A percentile compares a stretch with the other conserved stretches of the same genome.
Conservation (phyloP, 345 rosid genomes). For the Pistacia integerrima region DNA sequence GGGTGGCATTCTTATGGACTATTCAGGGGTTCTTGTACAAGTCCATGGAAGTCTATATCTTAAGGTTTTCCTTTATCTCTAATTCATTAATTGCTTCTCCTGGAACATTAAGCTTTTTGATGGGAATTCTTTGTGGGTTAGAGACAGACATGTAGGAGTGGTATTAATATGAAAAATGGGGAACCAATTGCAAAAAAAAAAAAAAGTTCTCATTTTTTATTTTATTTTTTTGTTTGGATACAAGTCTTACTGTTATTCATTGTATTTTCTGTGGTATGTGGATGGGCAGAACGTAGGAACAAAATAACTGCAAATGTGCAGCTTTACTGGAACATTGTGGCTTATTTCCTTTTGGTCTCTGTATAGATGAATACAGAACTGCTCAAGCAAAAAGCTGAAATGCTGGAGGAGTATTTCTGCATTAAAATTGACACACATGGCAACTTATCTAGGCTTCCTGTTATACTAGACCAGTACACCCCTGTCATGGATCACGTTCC, state of each 20-base stretch:
- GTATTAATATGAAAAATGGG: no score
- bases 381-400: slow-evolving; percentile 71
- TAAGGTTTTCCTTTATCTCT: neutral
- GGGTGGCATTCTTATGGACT: neutral
- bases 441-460: slow-evolving; percentile 82
- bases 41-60: neutral
- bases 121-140: no score
- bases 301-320: neutral
- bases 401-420: slow-evolving; percentile 88
- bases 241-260: neutral
- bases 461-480: slow-evolving; percentile 87
- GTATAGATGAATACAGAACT: slow-evolving; percentile 78
- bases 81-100: neutral
- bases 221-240: neutral
- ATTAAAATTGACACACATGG: slow-evolving; percentile 65
- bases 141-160: no score
- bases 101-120: no score
- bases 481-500: slow-evolving; percentile 99
- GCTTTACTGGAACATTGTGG: slow-evolving; percentile 6
- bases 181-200: no score
- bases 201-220: no score
- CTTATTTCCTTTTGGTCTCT: slow-evolving; percentile 15
- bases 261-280: neutral
- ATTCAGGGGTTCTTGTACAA: neutral
- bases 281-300: neutral